A percentile compares a stretch with the other conserved stretches of the same genome.
Evolutionary conservation across 2,329 filamentous ascomycete genomes (phyloP).

Genomic region (Aspergillus jensenii): DNA sequence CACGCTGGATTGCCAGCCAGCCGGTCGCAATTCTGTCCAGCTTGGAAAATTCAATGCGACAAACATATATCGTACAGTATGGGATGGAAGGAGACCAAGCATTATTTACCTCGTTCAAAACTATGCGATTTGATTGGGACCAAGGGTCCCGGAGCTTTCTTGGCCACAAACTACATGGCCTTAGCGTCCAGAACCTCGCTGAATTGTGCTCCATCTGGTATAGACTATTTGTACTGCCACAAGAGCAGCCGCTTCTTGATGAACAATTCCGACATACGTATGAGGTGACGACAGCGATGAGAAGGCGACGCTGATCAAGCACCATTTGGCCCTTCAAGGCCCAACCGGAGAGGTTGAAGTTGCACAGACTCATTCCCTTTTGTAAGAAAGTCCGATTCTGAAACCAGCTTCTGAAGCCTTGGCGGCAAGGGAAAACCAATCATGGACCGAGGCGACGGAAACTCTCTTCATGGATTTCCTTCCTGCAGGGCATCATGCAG

Average conservation of each 20-base stretch:
- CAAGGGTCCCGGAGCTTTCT: constrained; percentile 14
- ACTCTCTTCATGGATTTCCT: constrained; percentile 2
- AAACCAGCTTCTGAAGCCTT: constrained; percentile 18
- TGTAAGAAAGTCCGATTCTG: constrained; percentile 14
- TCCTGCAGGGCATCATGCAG: constrained; percentile 8
- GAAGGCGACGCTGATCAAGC: not conserved
- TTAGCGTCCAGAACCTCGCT: constrained; percentile 9
- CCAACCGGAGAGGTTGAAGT: constrained; percentile 1
- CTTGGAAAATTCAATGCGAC: not conserved
- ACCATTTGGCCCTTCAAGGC: not conserved
- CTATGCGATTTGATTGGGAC: constrained; percentile 7
- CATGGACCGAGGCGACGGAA: constrained; percentile 1
- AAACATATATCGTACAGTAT: not conserved
- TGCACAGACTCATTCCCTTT: constrained; percentile 14
- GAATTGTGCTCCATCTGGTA: not conserved
- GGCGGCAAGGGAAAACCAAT: constrained; percentile 16
- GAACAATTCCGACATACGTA: not conserved
- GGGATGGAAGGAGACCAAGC: constrained; percentile 13
- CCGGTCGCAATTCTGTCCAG: not conserved
- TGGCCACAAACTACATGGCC: constrained; percentile 9
- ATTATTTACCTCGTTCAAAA: constrained; percentile 19
- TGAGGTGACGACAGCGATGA: not conserved
- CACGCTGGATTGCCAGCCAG: not conserved
- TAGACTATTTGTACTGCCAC: not conserved
- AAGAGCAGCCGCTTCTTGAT: not conserved